Evolutionary conservation across 2,329 filamentous ascomycete genomes (phyloP), one percentile per base, ranked within the genome.

Genomic region (Plenodomus biglobosus): DNA sequence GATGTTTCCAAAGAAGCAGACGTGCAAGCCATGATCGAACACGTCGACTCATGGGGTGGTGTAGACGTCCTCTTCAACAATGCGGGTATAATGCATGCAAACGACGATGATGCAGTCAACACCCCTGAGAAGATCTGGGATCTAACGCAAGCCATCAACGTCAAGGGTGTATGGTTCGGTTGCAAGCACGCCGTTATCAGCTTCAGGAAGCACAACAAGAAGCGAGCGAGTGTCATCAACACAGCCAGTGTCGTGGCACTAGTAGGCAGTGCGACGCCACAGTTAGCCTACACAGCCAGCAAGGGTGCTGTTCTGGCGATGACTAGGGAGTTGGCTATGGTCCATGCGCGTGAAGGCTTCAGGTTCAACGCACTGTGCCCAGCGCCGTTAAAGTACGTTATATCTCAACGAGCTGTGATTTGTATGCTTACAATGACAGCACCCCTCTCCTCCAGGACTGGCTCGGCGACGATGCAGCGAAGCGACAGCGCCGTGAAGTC

Each of bases 141-240:
- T 66, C 77, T 95, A 59, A 96, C 92, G 3, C 90, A 95, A 53
- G 85, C 84, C 71, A 95, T 96, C 79, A 96, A 96, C 74, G 92
- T 96, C 73, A 96, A 96, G 82, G 92, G 92, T 37, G 92, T 96
- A n/a, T 96, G 92, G 92, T 96, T 84, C 72, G 92, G 92, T 52
- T 87, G 85, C 81, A 96, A 96, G 80, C 90, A 96, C 72, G 90
- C 92, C 6, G 85, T 96, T 21, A 78, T 92, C 42, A 83, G 88
- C 38, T 80, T 96, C 63, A 86, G 91, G 57, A 85, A 84, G 62
- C 80, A 95, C 78, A 81, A 82, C 46, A 96, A 96, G 84, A 83
- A 78, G 38, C 83, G 81, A 62, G 89, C 84, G 42, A 90, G 86
- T 73, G 85, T 96, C 74, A 92, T 96, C 81, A 96, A 96, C 80